Conservation (phyloP, 2,329 filamentous ascomycete species). For the Colletotrichum nymphaeae region DNA sequence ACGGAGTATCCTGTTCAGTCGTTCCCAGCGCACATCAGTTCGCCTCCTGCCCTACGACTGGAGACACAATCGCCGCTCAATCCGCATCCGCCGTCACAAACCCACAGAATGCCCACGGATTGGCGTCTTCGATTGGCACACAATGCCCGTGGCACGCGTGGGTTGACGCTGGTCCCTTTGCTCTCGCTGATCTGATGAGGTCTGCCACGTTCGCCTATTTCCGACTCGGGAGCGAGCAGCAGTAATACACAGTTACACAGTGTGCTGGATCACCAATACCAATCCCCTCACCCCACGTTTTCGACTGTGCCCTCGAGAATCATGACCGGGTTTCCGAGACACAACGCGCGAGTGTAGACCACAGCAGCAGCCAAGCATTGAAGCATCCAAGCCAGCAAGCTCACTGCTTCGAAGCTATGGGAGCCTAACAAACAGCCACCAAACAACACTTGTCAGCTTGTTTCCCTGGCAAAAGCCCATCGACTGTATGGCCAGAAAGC, state of each 20-base stretch:
- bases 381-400: background rate
- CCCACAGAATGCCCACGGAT: background rate
- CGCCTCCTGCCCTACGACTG: slow-evolving; percentile 22
- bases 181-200: slow-evolving; percentile 28
- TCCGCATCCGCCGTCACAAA: slow-evolving; percentile 8
- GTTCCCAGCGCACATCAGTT: slow-evolving; percentile 30
- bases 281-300: slow-evolving; percentile 10
- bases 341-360: slow-evolving; percentile 1
- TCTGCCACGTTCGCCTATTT: slow-evolving; percentile 22
- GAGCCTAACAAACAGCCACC: slow-evolving; percentile 19
- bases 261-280: background rate
- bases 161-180: slow-evolving; percentile 2
- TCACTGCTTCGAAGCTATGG: background rate
- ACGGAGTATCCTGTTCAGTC: slow-evolving; percentile 18
- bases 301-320: slow-evolving; percentile 7
- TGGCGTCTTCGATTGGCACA: background rate
- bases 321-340: slow-evolving; percentile 24
- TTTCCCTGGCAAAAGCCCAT: background rate
- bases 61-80: background rate
- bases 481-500: background rate
- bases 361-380: slow-evolving; percentile 9
- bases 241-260: background rate
- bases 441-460: slow-evolving; percentile 5
- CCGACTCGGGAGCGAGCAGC: background rate
- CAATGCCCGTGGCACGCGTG: background rate